A percentile compares a stretch with the other conserved stretches of the same genome.
Evolutionary conservation across 805 yeast species (phyloP).

Genomic region (Yarrowia sp.): DNA sequence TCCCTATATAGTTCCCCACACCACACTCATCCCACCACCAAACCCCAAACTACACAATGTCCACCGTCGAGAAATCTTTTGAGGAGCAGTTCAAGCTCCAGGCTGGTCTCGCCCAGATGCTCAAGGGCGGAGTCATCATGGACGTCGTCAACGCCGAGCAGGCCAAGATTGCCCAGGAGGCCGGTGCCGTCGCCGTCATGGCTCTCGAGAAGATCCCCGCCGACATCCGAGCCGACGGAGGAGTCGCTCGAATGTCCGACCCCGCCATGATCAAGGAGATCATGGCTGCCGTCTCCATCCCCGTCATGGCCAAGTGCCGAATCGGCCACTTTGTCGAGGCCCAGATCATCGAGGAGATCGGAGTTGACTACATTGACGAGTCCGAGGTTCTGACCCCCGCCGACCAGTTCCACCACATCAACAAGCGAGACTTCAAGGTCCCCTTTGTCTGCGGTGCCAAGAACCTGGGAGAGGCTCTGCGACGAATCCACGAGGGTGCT

Average conservation of each 20-base stretch:
- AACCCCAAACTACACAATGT: constrained; percentile 3
- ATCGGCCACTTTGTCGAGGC: constrained; percentile 85
- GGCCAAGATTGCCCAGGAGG: constrained; percentile 73
- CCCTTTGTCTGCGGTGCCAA: constrained; percentile 86
- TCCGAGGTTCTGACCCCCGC: constrained; percentile 84
- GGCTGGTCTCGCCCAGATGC: constrained; percentile 82
- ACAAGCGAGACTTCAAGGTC: constrained; percentile 57
- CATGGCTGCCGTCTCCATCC: constrained; percentile 55
- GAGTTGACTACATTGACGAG: constrained; percentile 78
- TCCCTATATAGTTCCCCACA: constrained; percentile 27
- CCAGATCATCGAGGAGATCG: constrained; percentile 67
- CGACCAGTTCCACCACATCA: constrained; percentile 63
- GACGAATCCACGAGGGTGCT: constrained; percentile 78
- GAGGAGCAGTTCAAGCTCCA: constrained; percentile 44
- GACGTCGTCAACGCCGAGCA: constrained; percentile 75
- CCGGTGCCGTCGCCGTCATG: constrained; percentile 90
- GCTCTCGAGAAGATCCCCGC: constrained; percentile 84
- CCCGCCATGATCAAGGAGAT: constrained; percentile 74
- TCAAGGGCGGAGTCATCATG: constrained; percentile 59
- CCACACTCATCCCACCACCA: constrained; percentile 9
- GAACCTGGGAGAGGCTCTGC: constrained; percentile 75
- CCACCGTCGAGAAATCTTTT: constrained; percentile 24
- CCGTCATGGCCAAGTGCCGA: constrained; percentile 82
- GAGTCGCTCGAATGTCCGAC: constrained; percentile 83
- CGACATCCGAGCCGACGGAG: constrained; percentile 77